These are phyloP conservation scores for Pisolithus marmoratus DNA, from an alignment of 768 basidiomycete genomes.

Conservation along the genomic window DNA sequence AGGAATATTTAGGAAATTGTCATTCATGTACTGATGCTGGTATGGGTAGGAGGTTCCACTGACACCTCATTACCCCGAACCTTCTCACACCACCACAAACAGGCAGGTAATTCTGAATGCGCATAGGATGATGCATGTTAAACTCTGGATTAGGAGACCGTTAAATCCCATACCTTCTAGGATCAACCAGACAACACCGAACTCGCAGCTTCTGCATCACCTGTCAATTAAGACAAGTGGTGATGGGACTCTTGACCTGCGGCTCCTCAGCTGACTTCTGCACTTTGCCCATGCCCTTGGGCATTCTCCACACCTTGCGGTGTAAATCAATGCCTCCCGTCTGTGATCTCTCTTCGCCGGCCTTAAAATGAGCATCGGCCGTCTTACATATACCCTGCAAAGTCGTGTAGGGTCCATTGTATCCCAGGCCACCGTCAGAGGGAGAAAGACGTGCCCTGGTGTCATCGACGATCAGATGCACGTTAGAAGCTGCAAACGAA, in stretches of 20 bases:
- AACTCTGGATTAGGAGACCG: too few species aligned
- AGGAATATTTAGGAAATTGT: too few species aligned
- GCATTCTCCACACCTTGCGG: constrained; percentile 23
- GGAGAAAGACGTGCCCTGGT: constrained; percentile 52
- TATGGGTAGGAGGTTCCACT: too few species aligned
- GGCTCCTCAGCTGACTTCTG: constrained; percentile 22
- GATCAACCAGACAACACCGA: not conserved
- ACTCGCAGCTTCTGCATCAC: not conserved
- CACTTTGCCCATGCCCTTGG: constrained; percentile 22
- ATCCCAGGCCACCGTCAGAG: too few species aligned
- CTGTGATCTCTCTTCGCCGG: constrained; percentile 35
- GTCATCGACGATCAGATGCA: constrained; percentile 61
- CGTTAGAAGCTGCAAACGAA: constrained; percentile 44
- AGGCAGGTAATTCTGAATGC: too few species aligned
- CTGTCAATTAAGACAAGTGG: constrained; percentile 17
- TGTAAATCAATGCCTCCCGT: constrained; percentile 43
- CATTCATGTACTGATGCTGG: too few species aligned
- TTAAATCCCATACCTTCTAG: not conserved
- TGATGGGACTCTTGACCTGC: constrained; percentile 7
- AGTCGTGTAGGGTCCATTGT: too few species aligned
- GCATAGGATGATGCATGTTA: too few species aligned
- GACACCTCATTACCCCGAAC: too few species aligned
- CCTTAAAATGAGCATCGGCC: constrained; percentile 44
- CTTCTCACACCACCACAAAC: too few species aligned
- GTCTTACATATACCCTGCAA: too few species aligned